These are phyloP conservation scores for Saitoella complicata DNA, from an alignment of 805 yeast genomes.

Conservation along the genomic window DNA sequence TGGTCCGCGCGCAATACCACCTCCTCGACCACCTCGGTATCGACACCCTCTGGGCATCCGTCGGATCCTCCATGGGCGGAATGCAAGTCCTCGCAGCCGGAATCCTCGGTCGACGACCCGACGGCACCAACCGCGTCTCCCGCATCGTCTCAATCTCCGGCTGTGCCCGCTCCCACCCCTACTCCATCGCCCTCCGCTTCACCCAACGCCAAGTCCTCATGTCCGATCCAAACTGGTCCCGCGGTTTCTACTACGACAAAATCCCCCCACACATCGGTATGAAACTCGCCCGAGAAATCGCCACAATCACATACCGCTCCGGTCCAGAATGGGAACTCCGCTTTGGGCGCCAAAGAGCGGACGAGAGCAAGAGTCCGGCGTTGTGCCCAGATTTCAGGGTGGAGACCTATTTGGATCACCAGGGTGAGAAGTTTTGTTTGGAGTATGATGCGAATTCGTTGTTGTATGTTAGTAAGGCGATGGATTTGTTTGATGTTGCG, in stretches of 20 bases:
- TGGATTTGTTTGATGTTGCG: constrained; percentile 74
- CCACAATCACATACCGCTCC: constrained; percentile 83
- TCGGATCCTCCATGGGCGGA: constrained; percentile 98
- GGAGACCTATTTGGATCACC: constrained; percentile 86
- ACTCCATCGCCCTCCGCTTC: constrained; percentile 83
- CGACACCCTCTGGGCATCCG: constrained; percentile 50
- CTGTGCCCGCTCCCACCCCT: constrained; percentile 88
- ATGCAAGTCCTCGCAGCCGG: constrained; percentile 89
- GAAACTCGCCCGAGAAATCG: constrained; percentile 87
- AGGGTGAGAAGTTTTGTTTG: constrained; percentile 82
- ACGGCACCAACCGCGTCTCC: constrained; percentile 33
- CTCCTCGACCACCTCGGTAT: constrained; percentile 53
- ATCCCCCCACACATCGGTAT: constrained; percentile 89
- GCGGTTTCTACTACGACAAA: constrained; percentile 66
- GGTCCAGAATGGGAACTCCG: constrained; percentile 96
- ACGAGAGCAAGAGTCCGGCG: constrained; percentile 64
- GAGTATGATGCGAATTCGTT: constrained; percentile 86
- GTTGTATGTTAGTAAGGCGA: constrained; percentile 75
- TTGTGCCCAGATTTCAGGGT: constrained; percentile 85
- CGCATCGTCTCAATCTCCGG: constrained; percentile 73
- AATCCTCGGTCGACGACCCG: constrained; percentile 47
- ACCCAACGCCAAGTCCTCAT: constrained; percentile 70
- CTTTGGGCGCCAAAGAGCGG: constrained; percentile 76
- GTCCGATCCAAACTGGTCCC: constrained; percentile 90
- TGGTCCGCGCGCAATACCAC: constrained; percentile 77